A percentile compares a stretch with the other conserved stretches of the same genome.
These are phyloP conservation scores for Beauveria varroae DNA, from an alignment of 2,329 filamentous ascomycete genomes.

Conservation along the genomic window DNA sequence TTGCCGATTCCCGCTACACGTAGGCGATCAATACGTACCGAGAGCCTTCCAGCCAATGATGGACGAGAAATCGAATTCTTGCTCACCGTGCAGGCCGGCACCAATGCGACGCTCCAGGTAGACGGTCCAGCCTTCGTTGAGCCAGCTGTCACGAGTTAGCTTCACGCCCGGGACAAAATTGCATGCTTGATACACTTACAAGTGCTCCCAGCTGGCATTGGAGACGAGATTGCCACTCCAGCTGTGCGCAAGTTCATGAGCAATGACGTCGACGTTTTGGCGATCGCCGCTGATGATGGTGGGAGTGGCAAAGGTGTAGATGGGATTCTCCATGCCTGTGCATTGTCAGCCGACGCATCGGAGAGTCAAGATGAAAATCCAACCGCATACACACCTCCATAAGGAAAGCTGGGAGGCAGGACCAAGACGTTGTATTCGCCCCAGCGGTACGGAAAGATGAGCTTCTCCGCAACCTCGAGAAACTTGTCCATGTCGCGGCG, in stretches of 20 bases:
- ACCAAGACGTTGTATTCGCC: conserved; percentile 92
- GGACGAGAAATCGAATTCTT: conserved; percentile 85
- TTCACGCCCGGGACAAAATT: too few relatives aligned
- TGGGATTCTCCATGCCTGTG: conserved; percentile 77
- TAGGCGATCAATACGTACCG: conserved; percentile 30
- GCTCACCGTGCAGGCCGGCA: conserved; percentile 69
- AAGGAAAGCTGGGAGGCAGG: conserved; percentile 82
- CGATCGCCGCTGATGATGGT: conserved; percentile 86
- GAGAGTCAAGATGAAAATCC: neutral
- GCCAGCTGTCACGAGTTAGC: conserved; percentile 39
- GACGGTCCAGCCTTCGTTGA: conserved; percentile 82
- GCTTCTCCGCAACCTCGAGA: conserved; percentile 73
- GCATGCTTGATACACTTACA: conserved; percentile 34
- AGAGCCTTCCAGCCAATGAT: conserved; percentile 95
- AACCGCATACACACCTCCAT: conserved; percentile 52
- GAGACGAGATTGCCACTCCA: conserved; percentile 88
- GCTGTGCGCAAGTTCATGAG: conserved; percentile 68
- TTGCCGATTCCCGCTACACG: neutral
- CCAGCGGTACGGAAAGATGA: conserved; percentile 86
- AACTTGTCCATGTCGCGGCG: conserved; percentile 88
- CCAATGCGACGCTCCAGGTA: conserved; percentile 86
- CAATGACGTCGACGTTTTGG: conserved; percentile 93
- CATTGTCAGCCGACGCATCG: conserved; percentile 15
- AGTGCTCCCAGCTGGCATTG: conserved; percentile 76
- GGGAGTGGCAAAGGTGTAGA: conserved; percentile 92